Conservation (phyloP, 495 filamentous ascomycete genomes). For the Aspergillus mulundensis region DNA sequence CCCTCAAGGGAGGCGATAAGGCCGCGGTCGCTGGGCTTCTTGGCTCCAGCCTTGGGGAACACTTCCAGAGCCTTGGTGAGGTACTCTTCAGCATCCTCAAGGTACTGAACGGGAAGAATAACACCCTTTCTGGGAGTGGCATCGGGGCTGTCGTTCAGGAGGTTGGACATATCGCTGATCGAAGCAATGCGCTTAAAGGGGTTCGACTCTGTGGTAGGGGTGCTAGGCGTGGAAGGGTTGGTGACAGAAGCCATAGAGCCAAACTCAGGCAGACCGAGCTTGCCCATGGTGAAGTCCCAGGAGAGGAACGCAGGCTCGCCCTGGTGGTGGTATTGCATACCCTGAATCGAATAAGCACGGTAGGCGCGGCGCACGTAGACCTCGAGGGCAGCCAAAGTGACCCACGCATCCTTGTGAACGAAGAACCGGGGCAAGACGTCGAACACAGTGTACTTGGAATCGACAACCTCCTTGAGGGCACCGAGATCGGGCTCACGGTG, state of each 20-base stretch:
- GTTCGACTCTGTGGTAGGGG: conserved; percentile 60
- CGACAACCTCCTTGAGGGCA: conserved; percentile 92
- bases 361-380: conserved; percentile 96
- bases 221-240: conserved; percentile 79
- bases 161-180: conserved; percentile 93
- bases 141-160: conserved; percentile 59
- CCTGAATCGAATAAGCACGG: conserved; percentile 86
- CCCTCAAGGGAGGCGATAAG: conserved; percentile 69
- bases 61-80: conserved; percentile 76
- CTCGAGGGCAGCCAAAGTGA: conserved; percentile 87
- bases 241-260: conserved; percentile 65
- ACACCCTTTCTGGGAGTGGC: conserved; percentile 91
- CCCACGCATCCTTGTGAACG: conserved; percentile 88
- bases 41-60: conserved; percentile 57
- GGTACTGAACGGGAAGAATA: conserved; percentile 83
- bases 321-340: conserved; percentile 78
- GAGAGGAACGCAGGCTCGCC: conserved; percentile 76
- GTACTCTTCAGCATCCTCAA: conserved; percentile 89
- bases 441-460: conserved; percentile 97
- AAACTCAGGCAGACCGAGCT: conserved; percentile 85
- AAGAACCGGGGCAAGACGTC: conserved; percentile 95
- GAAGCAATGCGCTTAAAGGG: conserved; percentile 80
- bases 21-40: conserved; percentile 40
- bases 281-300: conserved; percentile 94
- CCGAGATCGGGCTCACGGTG: conserved; percentile 86